Evolutionary conservation across 768 basidiomycete genomes (phyloP).

Genomic region (Xerocomellus chrysenteron): DNA sequence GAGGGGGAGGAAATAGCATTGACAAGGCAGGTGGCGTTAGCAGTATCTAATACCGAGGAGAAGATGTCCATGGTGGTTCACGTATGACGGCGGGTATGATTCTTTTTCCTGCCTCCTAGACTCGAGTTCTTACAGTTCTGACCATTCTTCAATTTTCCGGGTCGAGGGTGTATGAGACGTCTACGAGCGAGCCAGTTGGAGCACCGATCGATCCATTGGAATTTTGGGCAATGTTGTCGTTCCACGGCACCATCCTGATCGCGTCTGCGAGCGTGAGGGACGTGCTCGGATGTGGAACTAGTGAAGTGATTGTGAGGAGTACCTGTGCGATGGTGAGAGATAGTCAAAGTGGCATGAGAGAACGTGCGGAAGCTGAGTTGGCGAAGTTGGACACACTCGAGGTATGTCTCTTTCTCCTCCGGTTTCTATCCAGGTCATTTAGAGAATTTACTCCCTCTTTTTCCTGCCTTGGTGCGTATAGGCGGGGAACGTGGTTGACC

Average conservation of each 20-base stretch:
- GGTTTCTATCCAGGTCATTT: neutral
- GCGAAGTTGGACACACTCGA: slow-evolving; percentile 18
- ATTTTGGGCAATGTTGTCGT: slow-evolving; percentile 55
- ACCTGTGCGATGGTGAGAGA: slow-evolving; percentile 40
- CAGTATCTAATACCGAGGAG: neutral
- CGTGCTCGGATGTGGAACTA: slow-evolving; percentile 61
- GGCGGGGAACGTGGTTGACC: slow-evolving; percentile 10
- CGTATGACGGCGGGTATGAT: slow-evolving; percentile 23
- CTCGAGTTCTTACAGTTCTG: neutral
- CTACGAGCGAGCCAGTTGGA: neutral
- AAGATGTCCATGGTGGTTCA: neutral
- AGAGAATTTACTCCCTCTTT: neutral
- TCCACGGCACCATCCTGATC: slow-evolving; percentile 48
- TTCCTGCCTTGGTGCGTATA: neutral
- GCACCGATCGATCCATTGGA: slow-evolving; percentile 26
- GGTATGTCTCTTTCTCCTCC: slow-evolving; percentile 10
- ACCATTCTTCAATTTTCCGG: slow-evolving; percentile 1
- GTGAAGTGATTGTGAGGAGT: slow-evolving; percentile 52
- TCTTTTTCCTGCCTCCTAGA: neutral
- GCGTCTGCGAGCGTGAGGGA: slow-evolving; percentile 53
- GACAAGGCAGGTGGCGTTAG: slow-evolving; percentile 43
- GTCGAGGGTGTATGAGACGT: neutral
- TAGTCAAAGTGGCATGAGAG: slow-evolving; percentile 13
- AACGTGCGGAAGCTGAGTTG: slow-evolving; percentile 29
- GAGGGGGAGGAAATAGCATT: slow-evolving; percentile 64